A percentile compares a stretch with the other conserved stretches of the same genome.
Evolutionary conservation across 2,329 filamentous ascomycete genomes (phyloP).

Genomic region (Sclerotinia sclerotiorum): DNA sequence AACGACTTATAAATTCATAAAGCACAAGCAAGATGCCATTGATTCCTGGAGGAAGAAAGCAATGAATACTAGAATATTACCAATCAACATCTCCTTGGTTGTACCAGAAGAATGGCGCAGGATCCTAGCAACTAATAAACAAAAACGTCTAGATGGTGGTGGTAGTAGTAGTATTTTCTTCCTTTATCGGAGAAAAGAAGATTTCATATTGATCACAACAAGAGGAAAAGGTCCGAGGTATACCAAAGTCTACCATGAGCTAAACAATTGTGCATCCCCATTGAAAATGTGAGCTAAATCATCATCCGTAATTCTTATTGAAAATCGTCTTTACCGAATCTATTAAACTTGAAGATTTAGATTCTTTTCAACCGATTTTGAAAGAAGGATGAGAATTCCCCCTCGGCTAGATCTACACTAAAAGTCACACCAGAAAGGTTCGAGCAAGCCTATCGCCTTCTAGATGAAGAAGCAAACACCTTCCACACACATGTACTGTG

Average conservation of each 20-base stretch:
- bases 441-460: neutral
- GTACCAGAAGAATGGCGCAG: neutral
- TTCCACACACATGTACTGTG: neutral
- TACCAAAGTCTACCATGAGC: neutral
- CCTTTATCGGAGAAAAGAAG: neutral
- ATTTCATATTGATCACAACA: neutral
- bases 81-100: neutral
- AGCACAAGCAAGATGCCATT: neutral
- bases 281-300: neutral
- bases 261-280: neutral
- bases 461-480: neutral
- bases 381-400: neutral
- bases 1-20: neutral
- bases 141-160: neutral
- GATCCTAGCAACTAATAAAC: neutral
- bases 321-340: neutral
- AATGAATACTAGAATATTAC: neutral
- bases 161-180: neutral
- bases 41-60: neutral
- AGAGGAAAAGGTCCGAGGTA: neutral
- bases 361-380: neutral
- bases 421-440: neutral
- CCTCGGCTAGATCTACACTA: neutral
- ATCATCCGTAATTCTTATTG: neutral
- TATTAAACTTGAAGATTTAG: neutral